Conservation (phyloP, 2,329 filamentous ascomycete species). For the Colletotrichum gigasporum region DNA sequence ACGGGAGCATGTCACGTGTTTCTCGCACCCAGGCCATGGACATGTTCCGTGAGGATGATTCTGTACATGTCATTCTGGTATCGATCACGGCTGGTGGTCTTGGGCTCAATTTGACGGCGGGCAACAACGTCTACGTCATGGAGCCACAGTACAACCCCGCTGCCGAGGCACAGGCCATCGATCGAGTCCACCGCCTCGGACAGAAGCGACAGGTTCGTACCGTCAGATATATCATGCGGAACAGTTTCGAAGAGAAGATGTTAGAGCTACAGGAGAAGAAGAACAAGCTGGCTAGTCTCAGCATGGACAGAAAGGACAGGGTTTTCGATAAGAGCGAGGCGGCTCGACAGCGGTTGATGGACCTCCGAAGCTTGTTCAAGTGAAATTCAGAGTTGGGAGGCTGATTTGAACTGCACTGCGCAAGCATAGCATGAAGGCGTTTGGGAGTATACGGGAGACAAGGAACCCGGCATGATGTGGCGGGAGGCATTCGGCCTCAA, state of each 20-base stretch:
- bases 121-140: conserved; percentile 93
- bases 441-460: conserved; percentile 12
- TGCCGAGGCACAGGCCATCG: conserved; percentile 92
- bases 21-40: conserved; percentile 81
- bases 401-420: not conserved
- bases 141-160: conserved; percentile 98
- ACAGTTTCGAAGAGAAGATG: conserved; percentile 96
- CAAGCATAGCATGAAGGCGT: conserved; percentile 14
- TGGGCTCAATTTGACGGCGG: conserved; percentile 88
- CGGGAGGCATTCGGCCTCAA: not conserved
- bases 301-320: conserved; percentile 74
- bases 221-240: conserved; percentile 86
- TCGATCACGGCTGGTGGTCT: conserved; percentile 93
- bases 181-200: conserved; percentile 90
- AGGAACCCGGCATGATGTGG: not conserved
- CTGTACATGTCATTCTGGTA: conserved; percentile 83
- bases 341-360: conserved; percentile 70
- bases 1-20: conserved; percentile 85
- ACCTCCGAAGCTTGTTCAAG: conserved; percentile 67
- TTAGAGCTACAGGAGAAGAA: conserved; percentile 90
- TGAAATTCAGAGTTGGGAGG: conserved; percentile 36
- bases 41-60: conserved; percentile 76
- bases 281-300: conserved; percentile 87
- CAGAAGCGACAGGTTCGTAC: conserved; percentile 91
- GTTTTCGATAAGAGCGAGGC: conserved; percentile 60